Conservation (phyloP, 176 grass and related monocot species). For the Carex pumila region DNA sequence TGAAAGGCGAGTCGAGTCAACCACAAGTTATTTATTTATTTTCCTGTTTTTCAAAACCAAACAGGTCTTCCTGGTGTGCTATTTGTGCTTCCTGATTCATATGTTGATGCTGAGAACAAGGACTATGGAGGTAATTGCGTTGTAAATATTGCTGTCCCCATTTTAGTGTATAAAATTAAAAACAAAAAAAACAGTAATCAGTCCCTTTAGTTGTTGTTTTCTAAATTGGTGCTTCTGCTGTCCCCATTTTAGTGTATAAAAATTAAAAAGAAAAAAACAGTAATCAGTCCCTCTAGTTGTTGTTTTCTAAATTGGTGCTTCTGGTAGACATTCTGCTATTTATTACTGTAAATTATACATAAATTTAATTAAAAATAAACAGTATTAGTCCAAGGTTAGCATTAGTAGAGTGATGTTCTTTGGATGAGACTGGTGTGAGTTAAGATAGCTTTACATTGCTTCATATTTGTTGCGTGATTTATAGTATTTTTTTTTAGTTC, state of each 20-base stretch:
- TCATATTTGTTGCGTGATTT: background rate
- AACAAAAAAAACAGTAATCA: background rate
- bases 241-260: background rate
- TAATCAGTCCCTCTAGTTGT: background rate
- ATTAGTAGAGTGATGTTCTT: background rate
- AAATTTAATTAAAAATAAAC: background rate
- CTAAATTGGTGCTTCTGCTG: background rate
- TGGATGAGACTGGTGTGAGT: background rate
- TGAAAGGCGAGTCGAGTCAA: background rate
- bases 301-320: background rate
- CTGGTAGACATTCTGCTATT: background rate
- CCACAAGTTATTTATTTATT: background rate
- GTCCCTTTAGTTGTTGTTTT: background rate
- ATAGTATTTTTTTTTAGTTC: too few species aligned
- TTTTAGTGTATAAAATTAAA: background rate
- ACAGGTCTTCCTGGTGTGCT: conserved; percentile 79
- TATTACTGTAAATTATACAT: background rate
- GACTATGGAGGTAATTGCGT: conserved; percentile 77
- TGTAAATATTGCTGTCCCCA: background rate
- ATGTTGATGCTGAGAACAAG: conserved; percentile 96
- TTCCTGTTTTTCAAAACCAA: background rate
- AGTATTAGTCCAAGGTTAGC: background rate
- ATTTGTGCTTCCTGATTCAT: conserved; percentile 98
- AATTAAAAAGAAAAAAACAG: background rate
- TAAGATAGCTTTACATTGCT: background rate